Percentiles rank a stretch among this genome's conserved stretches.
Conservation (phyloP, 1,284 basidiomycete species). For the Cerioporus squamosus region DNA sequence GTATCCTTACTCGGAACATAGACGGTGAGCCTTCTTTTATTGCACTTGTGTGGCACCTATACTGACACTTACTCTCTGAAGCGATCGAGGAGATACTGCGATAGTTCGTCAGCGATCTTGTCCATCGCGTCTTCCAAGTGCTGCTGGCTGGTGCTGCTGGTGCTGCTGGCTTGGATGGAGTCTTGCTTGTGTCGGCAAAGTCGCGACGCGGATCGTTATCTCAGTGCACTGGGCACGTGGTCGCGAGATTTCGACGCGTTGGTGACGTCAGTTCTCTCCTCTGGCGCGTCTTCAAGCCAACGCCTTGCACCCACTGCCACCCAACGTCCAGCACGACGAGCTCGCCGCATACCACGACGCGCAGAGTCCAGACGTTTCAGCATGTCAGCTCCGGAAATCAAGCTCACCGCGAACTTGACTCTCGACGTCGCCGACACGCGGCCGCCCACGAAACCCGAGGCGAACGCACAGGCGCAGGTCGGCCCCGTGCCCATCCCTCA, state of each 20-base stretch:
- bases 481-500: slow-evolving; percentile 5
- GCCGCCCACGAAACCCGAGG: slow-evolving; percentile 3
- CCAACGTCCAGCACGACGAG: background rate
- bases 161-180: no score
- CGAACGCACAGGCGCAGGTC: background rate
- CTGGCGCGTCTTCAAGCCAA: no score
- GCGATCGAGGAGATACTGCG: slow-evolving; percentile 32
- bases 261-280: slow-evolving; percentile 11
- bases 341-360: background rate
- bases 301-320: no score
- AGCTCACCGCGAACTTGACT: background rate
- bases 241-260: slow-evolving; percentile 9
- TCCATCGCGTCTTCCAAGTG: slow-evolving; percentile 35
- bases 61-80: slow-evolving; percentile 30
- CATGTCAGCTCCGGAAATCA: background rate
- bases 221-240: slow-evolving; percentile 15
- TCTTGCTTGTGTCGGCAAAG: background rate
- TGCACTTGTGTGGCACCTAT: no score
- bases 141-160: background rate
- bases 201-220: slow-evolving; percentile 15
- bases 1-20: slow-evolving; percentile 40
- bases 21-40: background rate
- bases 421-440: slow-evolving; percentile 8
- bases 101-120: slow-evolving; percentile 36
- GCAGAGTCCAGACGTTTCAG: no score